Percentiles rank a stretch among this genome's conserved stretches.
Evolutionary conservation across 768 basidiomycete species (phyloP).

Genomic region (Cubamyces sp.): DNA sequence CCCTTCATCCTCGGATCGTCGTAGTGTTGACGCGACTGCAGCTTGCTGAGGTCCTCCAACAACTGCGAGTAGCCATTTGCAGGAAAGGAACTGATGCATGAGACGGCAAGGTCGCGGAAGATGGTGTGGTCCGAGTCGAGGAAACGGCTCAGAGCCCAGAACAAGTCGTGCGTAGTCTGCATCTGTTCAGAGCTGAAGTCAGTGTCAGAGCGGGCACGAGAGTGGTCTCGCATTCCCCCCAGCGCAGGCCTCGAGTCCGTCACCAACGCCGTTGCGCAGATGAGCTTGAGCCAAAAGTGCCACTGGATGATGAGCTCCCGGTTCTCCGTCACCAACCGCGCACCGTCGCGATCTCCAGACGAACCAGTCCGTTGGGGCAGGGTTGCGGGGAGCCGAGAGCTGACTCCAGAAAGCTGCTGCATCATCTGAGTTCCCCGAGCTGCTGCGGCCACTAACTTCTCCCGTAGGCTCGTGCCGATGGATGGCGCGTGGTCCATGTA

Average conservation of each 20-base stretch:
- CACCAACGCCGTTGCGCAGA: slow-evolving; percentile 80
- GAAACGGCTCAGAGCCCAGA: slow-evolving; percentile 85
- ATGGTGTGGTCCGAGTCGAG: slow-evolving; percentile 82
- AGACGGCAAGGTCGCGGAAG: slow-evolving; percentile 85
- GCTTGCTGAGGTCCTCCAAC: slow-evolving; percentile 79
- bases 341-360: slow-evolving; percentile 53
- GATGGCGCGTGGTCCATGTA: slow-evolving; percentile 54
- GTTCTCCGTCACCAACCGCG: slow-evolving; percentile 58
- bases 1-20: slow-evolving; percentile 68
- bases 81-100: slow-evolving; percentile 89
- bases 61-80: slow-evolving; percentile 76
- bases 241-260: slow-evolving; percentile 63
- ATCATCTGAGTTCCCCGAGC: slow-evolving; percentile 74
- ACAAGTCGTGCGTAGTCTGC: slow-evolving; percentile 80
- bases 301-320: slow-evolving; percentile 71
- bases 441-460: slow-evolving; percentile 67
- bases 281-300: slow-evolving; percentile 80
- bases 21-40: slow-evolving; percentile 82
- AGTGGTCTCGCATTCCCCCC: slow-evolving; percentile 62
- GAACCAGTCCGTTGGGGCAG: slow-evolving; percentile 46
- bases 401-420: slow-evolving; percentile 74
- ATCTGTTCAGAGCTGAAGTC: slow-evolving; percentile 83
- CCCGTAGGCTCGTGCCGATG: slow-evolving; percentile 58
- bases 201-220: slow-evolving; percentile 69
- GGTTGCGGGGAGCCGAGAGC: slow-evolving; percentile 53